Conservation (phyloP, 106 monocot species). For the Agapanthus africanus region DNA sequence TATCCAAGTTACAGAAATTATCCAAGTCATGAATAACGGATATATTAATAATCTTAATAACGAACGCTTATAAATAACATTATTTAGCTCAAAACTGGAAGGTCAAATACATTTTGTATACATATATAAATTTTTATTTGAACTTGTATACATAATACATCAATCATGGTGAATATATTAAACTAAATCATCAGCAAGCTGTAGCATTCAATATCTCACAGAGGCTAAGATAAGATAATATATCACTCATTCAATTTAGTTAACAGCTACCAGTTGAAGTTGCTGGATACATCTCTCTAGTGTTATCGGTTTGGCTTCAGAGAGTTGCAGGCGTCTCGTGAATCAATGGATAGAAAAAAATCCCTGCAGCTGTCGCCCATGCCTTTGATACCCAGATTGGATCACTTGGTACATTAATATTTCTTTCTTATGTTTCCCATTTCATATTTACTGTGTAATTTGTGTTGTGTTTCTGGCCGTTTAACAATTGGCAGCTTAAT, state of each 20-base stretch:
- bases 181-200: slow-evolving; percentile 1
- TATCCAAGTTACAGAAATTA: too few relatives aligned
- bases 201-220: not conserved
- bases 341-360: slow-evolving; percentile 19
- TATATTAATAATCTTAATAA: too few relatives aligned
- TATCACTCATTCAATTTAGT: not conserved
- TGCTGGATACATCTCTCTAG: not conserved
- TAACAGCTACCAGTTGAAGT: not conserved
- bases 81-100: too few relatives aligned
- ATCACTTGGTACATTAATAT: slow-evolving; percentile 9
- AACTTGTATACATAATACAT: too few relatives aligned
- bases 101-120: too few relatives aligned
- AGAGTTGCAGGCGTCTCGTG: not conserved
- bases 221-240: not conserved
- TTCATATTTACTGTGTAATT: not conserved
- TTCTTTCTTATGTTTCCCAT: not conserved
- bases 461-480: not conserved
- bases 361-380: not conserved
- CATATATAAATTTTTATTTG: too few relatives aligned
- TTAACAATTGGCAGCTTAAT: slow-evolving; percentile 6
- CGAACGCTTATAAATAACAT: too few relatives aligned
- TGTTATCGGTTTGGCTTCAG: not conserved
- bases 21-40: too few relatives aligned
- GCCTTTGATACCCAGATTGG: slow-evolving; percentile 18
- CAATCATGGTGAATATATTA: too few relatives aligned